These are phyloP conservation scores for Caulochytrium protostelioides DNA, from an alignment of 371 early-diverging fungal genomes.

Conservation along the genomic window DNA sequence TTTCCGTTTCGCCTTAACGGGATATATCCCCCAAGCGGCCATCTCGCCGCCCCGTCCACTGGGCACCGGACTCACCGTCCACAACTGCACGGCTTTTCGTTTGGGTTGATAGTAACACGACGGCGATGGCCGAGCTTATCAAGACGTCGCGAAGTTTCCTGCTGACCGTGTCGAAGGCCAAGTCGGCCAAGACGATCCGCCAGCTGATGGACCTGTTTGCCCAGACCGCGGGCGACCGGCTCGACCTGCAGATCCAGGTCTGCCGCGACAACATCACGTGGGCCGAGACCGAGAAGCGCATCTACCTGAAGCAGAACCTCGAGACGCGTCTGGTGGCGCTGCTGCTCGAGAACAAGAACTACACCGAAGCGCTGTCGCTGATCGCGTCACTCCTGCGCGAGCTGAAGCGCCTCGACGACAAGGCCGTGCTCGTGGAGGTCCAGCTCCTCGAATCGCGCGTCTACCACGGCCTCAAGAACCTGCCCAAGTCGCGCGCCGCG, in stretches of 20 bases:
- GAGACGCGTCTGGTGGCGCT: conserved; percentile 79
- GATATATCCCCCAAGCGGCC: too few species aligned
- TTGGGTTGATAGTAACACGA: conserved; percentile 30
- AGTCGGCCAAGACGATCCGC: conserved; percentile 80
- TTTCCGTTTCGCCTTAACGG: too few species aligned
- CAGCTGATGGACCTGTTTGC: conserved; percentile 70
- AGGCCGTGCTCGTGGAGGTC: conserved; percentile 89
- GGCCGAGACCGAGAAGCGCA: conserved; percentile 71
- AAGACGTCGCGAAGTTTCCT: conserved; percentile 57
- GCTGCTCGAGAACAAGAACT: conserved; percentile 77
- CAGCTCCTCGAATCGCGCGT: conserved; percentile 86
- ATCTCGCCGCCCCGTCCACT: too few species aligned
- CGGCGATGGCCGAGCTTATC: conserved; percentile 56
- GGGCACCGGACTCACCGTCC: too few species aligned
- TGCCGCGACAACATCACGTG: conserved; percentile 86
- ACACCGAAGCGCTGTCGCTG: conserved; percentile 67
- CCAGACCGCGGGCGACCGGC: conserved; percentile 59
- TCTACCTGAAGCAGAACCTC: conserved; percentile 76
- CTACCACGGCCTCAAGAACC: conserved; percentile 76
- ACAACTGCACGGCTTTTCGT: background rate
- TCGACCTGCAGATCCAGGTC: conserved; percentile 68
- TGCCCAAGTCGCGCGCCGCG: conserved; percentile 87
- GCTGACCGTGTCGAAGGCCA: conserved; percentile 72
- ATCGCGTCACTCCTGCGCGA: conserved; percentile 71
- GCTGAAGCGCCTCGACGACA: conserved; percentile 94